Percentiles rank a stretch among this genome's conserved stretches.
Evolutionary conservation across 306 rosid species (phyloP).

Genomic region (Pyrus pyrifolia): DNA sequence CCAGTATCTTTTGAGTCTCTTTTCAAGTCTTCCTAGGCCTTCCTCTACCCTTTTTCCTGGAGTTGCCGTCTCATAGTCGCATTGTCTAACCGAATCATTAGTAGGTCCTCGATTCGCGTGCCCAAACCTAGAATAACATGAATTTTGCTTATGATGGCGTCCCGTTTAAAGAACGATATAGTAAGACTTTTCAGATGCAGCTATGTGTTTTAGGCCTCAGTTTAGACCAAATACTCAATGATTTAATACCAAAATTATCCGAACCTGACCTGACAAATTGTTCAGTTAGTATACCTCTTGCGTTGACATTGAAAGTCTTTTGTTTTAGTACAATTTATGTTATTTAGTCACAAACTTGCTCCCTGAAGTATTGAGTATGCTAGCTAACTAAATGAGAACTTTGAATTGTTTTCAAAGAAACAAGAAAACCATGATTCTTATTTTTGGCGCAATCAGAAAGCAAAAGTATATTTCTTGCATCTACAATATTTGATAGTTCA

Average conservation of each 20-base stretch:
- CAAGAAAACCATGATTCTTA: not conserved
- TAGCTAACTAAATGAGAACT: not conserved
- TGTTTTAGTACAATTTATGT: no score
- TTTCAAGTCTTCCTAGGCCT: no score
- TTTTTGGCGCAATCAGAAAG: not conserved
- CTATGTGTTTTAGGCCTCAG: not conserved
- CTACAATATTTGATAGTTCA: not conserved
- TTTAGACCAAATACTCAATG: not conserved
- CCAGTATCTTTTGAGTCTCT: no score
- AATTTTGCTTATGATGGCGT: not conserved
- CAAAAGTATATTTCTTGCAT: not conserved
- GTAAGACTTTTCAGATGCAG: not conserved
- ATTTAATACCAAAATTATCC: not conserved
- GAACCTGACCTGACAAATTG: not conserved
- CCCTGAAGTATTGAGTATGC: not conserved
- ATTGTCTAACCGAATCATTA: no score
- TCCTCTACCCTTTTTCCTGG: rapidly evolving
- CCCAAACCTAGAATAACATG: not conserved
- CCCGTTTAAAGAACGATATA: not conserved
- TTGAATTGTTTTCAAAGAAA: not conserved
- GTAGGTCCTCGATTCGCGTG: no score
- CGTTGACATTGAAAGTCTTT: no score
- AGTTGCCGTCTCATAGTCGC: no score
- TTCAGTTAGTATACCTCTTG: no score
- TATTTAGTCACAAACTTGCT: no score